Evolutionary conservation across 768 basidiomycete genomes (phyloP), one percentile per base, ranked within the genome.

Genomic region (Tulasnella sp.): DNA sequence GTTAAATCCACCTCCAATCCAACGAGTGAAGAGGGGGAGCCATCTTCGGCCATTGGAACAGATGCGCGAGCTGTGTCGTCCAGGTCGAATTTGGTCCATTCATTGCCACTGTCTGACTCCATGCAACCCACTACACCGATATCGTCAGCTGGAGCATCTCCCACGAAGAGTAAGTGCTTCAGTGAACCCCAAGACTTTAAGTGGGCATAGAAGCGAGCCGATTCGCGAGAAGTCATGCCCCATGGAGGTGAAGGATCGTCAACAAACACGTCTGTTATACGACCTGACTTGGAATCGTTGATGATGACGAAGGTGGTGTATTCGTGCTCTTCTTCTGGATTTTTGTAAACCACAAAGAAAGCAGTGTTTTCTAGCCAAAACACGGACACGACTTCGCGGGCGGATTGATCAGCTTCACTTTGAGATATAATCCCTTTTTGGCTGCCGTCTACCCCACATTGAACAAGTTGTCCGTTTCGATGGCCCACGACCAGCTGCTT

Each of bases 1-100:
- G 55, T 56, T 20, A 56, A 37, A 25, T 56, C 55, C 22, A 56
- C 20, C 19, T 54, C 55, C 19, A 56, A 24, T 5, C 55, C 55
- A 10, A 56, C 27, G 28, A 48, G 32, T 16, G 42, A 45, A 10
- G 43, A 20, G 24, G 39, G 56, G 34, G 20, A 16, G 3, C 54
- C 53, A n/a, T 56, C 41, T 19, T 56, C 54, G 8, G 33, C 54
- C 9, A 45, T 43, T 10, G 54, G 53, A 12, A 55, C 25, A 35
- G 47, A 29, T 19, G 47, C 42, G 3, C 54, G 55, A 37, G 40
- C 37, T 10, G 54, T 56, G 22, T 56, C 54, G 37, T 56, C 54
- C 12, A 56, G 54, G 15, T 54, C 54, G 8, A 56, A 44, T 20
- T 40, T 55, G 19, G 41, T 34, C 54, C 54, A 56, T 19, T 25